A percentile compares a stretch with the other conserved stretches of the same genome.
phyloP scores from a whole-genome alignment of 1,139 yeast genomes.

The Debaryomycetaceae sp. region DNA sequence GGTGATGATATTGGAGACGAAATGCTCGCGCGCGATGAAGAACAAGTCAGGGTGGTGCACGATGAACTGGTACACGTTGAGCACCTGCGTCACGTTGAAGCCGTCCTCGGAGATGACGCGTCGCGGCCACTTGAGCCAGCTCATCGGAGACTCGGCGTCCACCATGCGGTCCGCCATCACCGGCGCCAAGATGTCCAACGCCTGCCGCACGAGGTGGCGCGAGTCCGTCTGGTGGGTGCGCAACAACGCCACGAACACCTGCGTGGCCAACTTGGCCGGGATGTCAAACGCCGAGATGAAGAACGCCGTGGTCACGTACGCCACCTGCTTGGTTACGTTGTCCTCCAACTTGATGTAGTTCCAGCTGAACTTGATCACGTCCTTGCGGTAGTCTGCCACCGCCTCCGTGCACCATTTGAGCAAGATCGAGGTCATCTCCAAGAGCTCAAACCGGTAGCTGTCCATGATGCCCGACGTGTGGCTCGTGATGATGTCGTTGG shows the following conservation, averaged over 20 bases:
- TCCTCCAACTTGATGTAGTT: slow-evolving; percentile 88
- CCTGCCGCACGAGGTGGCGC: slow-evolving; percentile 76
- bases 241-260: slow-evolving; percentile 84
- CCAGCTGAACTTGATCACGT: slow-evolving; percentile 93
- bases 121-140: slow-evolving; percentile 96
- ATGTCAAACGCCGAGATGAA: slow-evolving; percentile 89
- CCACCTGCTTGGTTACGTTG: slow-evolving; percentile 84
- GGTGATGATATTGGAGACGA: slow-evolving; percentile 83
- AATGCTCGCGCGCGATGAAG: slow-evolving; percentile 82
- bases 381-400: slow-evolving; percentile 69
- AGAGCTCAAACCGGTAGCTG: slow-evolving; percentile 66
- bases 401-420: slow-evolving; percentile 64
- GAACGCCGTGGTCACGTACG: slow-evolving; percentile 82
- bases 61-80: slow-evolving; percentile 86
- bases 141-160: slow-evolving; percentile 51
- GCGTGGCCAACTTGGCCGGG: slow-evolving; percentile 83
- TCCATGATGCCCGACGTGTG: slow-evolving; percentile 72
- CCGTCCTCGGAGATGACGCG: slow-evolving; percentile 90
- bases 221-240: slow-evolving; percentile 87
- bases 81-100: slow-evolving; percentile 73
- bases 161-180: slow-evolving; percentile 71
- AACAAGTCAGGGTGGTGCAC: slow-evolving; percentile 83
- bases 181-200: slow-evolving; percentile 86
- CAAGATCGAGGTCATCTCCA: slow-evolving; percentile 77
- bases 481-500: slow-evolving; percentile 48